Evolutionary conservation across 441 rosid species (phyloP), one percentile per base, ranked within the genome.

Genomic region (Gossypium gossypioides): DNA sequence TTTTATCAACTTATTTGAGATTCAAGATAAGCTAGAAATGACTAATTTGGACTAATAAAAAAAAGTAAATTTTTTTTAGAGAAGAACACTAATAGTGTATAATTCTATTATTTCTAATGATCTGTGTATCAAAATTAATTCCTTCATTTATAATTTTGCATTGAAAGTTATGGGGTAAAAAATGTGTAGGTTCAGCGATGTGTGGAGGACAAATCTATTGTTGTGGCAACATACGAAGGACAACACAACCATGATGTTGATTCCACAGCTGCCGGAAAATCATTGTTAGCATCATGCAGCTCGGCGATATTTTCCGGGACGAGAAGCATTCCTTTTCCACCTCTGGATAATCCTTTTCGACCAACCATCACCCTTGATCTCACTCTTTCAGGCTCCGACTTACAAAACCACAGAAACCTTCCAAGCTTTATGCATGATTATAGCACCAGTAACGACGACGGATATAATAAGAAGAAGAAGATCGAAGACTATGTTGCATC

Each of bases 161-260:
- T 2, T 54, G 13, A 19, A 54, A 19, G 25, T 54, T 54, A 19
- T 19, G 58, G 22, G 21, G 58, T 0, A 3, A 37, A 21, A 3
- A 37, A 21, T 13, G 7, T 64, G 4, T 65, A 82, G 85, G 85
- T 82, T 37, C 85, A 82, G 64, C 69, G 85, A 4, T 74, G 77
- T 61, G n/a, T 16, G 24, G 77, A 75, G 56, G 80, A 82, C 73
- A 2, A 21, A 42, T 77, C 81, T 50, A 4, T 73, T 57, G 51
- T 82, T 4, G 64, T 70, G 3, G 85, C 77, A 40, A 82, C 78
- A 0, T 82, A 82, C 25, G 85, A 82, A 32, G 85, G 85, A 61
- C 75, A 67, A 68, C 85, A 82, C 74, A 82, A 74, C 72, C 85
- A 82, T 42, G 51, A 66, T 54, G 56, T 60, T 6, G 29, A 51